These are phyloP conservation scores for Leucocoprinus birnbaumii DNA, from an alignment of 768 basidiomycete species.

Conservation along the genomic window DNA sequence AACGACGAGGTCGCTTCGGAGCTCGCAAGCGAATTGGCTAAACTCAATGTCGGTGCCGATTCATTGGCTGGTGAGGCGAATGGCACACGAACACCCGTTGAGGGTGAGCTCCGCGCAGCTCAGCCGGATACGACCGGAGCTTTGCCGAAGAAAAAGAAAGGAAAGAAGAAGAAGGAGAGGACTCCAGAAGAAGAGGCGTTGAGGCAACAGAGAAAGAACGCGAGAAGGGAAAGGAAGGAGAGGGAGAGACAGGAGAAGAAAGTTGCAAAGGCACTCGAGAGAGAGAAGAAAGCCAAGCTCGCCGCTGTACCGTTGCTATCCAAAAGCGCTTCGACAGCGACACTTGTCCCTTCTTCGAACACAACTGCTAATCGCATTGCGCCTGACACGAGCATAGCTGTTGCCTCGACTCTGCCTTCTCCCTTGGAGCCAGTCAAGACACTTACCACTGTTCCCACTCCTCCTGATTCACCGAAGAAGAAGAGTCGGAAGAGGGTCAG, in stretches of 20 bases:
- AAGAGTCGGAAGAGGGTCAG: slow-evolving; percentile 1
- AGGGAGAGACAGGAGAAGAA: background rate
- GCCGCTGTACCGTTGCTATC: slow-evolving; percentile 2
- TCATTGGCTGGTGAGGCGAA: background rate
- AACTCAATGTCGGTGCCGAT: background rate
- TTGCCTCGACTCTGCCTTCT: background rate
- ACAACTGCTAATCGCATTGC: background rate
- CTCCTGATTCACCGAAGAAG: slow-evolving; percentile 12
- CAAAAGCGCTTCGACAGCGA: slow-evolving; percentile 11
- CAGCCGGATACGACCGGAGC: background rate
- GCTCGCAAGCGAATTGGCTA: slow-evolving; percentile 1
- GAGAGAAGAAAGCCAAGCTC: background rate
- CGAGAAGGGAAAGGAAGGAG: slow-evolving; percentile 1
- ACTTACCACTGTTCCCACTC: background rate
- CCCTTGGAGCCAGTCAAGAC: slow-evolving; percentile 1
- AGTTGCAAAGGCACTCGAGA: slow-evolving; percentile 3
- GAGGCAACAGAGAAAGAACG: slow-evolving; percentile 6
- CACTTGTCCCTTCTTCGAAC: slow-evolving; percentile 7
- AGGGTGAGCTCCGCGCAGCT: no score
- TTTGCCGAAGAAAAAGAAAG: slow-evolving; percentile 12
- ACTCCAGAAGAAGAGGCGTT: background rate
- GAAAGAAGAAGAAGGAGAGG: slow-evolving; percentile 15
- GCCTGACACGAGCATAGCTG: background rate
- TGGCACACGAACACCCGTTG: background rate
- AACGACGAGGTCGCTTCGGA: background rate